Evolutionary conservation across 106 monocot species (phyloP).

Genomic region (Dendrobium huoshanense): DNA sequence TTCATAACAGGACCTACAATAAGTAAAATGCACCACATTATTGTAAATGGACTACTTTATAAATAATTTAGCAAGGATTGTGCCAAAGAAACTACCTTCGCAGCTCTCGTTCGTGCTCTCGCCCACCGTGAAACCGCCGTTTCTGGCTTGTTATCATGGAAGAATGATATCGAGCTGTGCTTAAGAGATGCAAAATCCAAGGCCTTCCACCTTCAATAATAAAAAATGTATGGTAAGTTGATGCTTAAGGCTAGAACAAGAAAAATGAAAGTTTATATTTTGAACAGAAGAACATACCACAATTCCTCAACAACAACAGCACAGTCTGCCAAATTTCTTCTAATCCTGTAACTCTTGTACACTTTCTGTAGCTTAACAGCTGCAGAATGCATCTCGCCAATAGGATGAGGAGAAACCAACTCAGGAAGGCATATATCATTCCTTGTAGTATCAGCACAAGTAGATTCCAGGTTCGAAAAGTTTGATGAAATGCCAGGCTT

Average conservation of each 20-base stretch:
- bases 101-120: conserved; percentile 63
- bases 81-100: conserved; percentile 44
- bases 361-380: conserved; percentile 81
- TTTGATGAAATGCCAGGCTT: not conserved
- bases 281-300: conserved; percentile 32
- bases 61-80: not conserved
- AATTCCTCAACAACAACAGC: conserved; percentile 81
- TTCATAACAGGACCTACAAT: not conserved
- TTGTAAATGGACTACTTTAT: too few species aligned
- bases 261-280: not conserved
- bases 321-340: conserved; percentile 88
- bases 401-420: conserved; percentile 21
- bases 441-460: too few species aligned
- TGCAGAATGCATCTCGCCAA: conserved; percentile 53
- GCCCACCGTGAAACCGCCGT: conserved; percentile 68
- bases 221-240: not conserved
- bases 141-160: conserved; percentile 45
- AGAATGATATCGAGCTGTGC: conserved; percentile 71
- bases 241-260: not conserved
- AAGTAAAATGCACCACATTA: not conserved
- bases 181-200: conserved; percentile 72
- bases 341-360: conserved; percentile 80
- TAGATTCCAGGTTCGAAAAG: not conserved
- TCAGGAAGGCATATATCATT: not conserved
- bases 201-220: conserved; percentile 59